These are phyloP conservation scores for Eremochloa ophiuroides DNA, from an alignment of 176 grass and related monocot genomes.

Conservation along the genomic window DNA sequence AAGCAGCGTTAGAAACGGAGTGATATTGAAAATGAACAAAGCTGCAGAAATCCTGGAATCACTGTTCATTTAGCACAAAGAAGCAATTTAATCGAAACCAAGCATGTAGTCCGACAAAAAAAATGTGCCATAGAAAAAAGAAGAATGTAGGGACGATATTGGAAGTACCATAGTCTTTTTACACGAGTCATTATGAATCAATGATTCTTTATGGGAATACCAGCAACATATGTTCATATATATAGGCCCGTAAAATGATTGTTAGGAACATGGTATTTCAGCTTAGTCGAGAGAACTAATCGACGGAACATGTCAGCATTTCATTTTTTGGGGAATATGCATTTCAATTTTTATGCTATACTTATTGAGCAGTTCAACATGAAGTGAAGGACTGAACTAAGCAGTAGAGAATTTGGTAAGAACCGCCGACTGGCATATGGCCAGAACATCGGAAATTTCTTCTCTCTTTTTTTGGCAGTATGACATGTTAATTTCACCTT, in stretches of 20 bases:
- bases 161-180: background rate
- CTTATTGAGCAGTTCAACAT: background rate
- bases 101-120: background rate
- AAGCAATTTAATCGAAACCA: background rate
- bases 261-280: background rate
- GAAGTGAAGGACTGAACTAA: background rate
- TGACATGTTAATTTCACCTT: conserved; percentile 1
- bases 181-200: background rate
- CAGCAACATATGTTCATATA: background rate
- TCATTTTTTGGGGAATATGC: background rate
- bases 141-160: background rate
- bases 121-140: background rate
- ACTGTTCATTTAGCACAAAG: background rate
- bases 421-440: background rate
- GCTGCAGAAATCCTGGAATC: background rate
- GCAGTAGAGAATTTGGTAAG: background rate
- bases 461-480: background rate
- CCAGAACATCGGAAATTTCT: background rate
- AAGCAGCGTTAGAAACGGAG: background rate
- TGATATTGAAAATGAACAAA: background rate
- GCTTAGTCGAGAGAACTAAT: background rate
- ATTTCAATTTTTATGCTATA: background rate
- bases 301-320: background rate
- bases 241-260: background rate
- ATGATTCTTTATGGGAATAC: background rate